phyloP scores from a whole-genome alignment of 371 early-diverging fungal species.

The Rhizopus delemar region DNA sequence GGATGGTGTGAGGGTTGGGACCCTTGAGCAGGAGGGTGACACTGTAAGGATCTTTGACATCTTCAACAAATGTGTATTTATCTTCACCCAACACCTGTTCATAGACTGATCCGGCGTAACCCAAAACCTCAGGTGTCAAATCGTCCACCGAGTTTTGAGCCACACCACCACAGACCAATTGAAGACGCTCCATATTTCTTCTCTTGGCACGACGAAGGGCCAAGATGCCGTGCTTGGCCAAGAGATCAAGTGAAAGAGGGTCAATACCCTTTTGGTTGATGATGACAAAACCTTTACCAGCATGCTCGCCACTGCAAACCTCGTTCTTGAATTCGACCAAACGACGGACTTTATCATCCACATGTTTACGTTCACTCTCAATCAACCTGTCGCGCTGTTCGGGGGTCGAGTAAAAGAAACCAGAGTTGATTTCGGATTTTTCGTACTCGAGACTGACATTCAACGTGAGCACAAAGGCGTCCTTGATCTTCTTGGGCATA shows the following conservation, averaged over 20 bases:
- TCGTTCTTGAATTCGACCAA: conserved; percentile 96
- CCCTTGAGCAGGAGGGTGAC: conserved; percentile 98
- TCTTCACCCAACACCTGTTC: conserved; percentile 99
- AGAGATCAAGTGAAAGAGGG: conserved; percentile 96
- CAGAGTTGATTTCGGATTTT: conserved; percentile 99
- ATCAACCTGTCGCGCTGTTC: conserved; percentile 99
- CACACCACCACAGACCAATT: conserved; percentile 95
- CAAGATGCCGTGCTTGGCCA: conserved; percentile 95
- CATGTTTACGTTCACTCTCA: conserved; percentile 96
- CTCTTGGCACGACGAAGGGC: conserved; percentile 99
- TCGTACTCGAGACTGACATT: conserved; percentile 99
- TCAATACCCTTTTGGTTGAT: conserved; percentile 99
- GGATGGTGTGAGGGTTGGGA: conserved; percentile 93
- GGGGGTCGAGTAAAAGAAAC: conserved; percentile 98
- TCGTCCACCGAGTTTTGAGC: conserved; percentile 98
- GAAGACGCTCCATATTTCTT: conserved; percentile 99
- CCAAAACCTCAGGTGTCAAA: conserved; percentile 84
- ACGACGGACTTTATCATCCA: conserved; percentile 92
- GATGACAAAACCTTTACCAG: conserved; percentile 91
- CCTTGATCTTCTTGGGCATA: conserved; percentile 97
- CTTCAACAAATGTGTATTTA: conserved; percentile 99
- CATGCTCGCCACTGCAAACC: conserved; percentile 79
- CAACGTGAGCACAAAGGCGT: conserved; percentile 93
- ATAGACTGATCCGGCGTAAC: conserved; percentile 93
- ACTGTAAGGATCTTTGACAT: conserved; percentile 90